These are phyloP conservation scores for Pseudogymnoascus pannorum DNA, from an alignment of 2,329 filamentous ascomycete species.

Conservation along the genomic window DNA sequence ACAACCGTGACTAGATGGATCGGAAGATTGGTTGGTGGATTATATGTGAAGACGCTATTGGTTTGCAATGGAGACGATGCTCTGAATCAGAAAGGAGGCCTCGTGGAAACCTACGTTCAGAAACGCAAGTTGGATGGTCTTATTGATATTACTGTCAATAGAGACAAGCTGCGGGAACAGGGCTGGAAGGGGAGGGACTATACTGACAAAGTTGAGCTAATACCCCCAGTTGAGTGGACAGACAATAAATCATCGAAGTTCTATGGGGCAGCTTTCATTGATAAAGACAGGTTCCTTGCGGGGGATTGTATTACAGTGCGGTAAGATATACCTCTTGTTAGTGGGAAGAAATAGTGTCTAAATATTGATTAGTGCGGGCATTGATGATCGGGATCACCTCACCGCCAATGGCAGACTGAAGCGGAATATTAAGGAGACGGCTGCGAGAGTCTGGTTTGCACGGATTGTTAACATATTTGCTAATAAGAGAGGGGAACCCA, in stretches of 20 bases:
- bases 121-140: not conserved
- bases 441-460: constrained; percentile 11
- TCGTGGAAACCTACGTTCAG: not conserved
- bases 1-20: constrained; percentile 8
- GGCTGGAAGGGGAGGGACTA: not conserved
- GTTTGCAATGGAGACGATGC: constrained; percentile 6
- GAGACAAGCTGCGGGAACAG: constrained; percentile 4
- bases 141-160: constrained; percentile 8
- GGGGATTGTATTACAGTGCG: not conserved
- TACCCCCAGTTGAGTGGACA: not conserved
- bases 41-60: constrained; percentile 9
- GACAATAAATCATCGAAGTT: not conserved
- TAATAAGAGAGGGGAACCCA: constrained; percentile 3
- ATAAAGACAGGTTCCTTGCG: not conserved
- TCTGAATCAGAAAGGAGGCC: constrained; percentile 1
- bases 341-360: not conserved
- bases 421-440: not conserved
- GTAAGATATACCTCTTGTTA: not conserved
- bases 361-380: not conserved
- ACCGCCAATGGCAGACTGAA: not conserved
- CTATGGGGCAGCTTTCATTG: not conserved
- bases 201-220: not conserved
- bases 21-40: constrained; percentile 1
- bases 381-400: not conserved
- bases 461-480: constrained; percentile 12